Evolutionary conservation across 78 protist species (phyloP).

Genomic region (Dictyostelium citrinum): DNA sequence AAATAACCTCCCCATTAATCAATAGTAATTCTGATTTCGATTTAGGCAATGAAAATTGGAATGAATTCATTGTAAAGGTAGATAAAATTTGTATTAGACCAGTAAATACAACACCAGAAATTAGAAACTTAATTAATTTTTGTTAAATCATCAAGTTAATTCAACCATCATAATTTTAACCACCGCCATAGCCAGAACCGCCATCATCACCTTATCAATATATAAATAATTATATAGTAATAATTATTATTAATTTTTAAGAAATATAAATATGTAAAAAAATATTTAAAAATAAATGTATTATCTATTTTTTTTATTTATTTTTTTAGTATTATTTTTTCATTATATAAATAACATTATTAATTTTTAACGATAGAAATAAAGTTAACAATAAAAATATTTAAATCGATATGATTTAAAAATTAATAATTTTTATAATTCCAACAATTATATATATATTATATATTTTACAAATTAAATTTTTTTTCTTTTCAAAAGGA

Average conservation of each 20-base stretch:
- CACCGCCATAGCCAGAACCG: no score
- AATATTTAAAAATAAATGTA: neutral
- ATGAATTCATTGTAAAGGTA: neutral
- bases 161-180: no score
- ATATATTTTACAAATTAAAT: no score
- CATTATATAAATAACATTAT: neutral
- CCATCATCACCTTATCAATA: no score
- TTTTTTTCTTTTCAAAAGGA: no score
- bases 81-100: slow-evolving; percentile 4
- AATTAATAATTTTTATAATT: no score
- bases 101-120: slow-evolving; percentile 1
- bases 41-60: neutral
- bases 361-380: no score
- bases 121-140: slow-evolving; percentile 26
- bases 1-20: neutral
- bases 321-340: neutral
- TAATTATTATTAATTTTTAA: neutral
- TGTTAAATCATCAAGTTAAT: neutral
- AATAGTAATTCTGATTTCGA: neutral
- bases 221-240: neutral
- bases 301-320: neutral
- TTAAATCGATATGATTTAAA: no score
- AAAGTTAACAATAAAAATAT: no score
- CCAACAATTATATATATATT: no score
- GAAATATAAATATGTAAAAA: neutral